Evolutionary conservation across 495 filamentous ascomycete genomes (phyloP).

Genomic region (Neurospora sp.): DNA sequence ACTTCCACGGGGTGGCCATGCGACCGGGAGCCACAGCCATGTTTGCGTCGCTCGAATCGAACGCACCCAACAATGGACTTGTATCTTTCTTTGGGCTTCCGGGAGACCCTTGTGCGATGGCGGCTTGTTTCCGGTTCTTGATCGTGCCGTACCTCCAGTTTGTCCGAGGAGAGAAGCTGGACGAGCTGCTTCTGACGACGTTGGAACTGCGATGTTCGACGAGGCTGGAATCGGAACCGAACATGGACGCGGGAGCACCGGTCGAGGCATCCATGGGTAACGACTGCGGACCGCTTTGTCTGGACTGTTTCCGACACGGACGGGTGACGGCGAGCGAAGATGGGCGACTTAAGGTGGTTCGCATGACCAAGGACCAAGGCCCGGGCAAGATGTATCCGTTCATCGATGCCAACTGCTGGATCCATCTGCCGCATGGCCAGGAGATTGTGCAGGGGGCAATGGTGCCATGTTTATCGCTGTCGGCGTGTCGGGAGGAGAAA

Average conservation of each 20-base stretch:
- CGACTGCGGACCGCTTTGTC: background rate
- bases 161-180: background rate
- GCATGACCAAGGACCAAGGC: background rate
- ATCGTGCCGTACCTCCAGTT: background rate
- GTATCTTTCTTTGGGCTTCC: background rate
- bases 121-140: background rate
- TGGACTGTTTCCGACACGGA: background rate
- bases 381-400: background rate
- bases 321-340: background rate
- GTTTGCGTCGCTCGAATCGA: background rate
- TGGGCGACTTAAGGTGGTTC: background rate
- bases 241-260: background rate
- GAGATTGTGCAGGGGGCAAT: background rate
- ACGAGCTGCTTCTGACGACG: background rate
- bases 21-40: background rate
- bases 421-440: background rate
- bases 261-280: background rate
- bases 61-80: background rate
- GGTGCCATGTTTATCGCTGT: background rate
- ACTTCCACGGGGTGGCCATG: background rate
- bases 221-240: background rate
- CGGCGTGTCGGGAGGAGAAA: background rate
- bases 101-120: background rate
- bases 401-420: background rate
- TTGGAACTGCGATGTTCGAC: background rate